These are phyloP conservation scores for Piper betle DNA, from an alignment of 164 flowering plant species.

Conservation along the genomic window DNA sequence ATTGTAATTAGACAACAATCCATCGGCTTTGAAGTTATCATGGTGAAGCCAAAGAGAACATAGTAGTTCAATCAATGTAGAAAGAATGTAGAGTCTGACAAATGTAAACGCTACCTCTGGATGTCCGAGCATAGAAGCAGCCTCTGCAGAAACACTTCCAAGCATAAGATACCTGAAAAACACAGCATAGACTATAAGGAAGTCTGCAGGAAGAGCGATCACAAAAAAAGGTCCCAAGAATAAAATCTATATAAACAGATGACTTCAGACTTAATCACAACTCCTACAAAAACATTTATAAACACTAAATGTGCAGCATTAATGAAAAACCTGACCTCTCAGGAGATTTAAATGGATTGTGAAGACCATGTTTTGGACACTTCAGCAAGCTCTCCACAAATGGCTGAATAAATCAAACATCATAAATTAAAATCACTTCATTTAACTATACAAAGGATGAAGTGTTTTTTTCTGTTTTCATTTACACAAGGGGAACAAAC, in stretches of 20 bases:
- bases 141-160: constrained; percentile 80
- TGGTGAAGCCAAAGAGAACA: neutral
- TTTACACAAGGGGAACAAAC: neutral
- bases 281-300: neutral
- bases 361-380: constrained; percentile 92
- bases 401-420: constrained; percentile 40
- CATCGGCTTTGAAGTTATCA: neutral
- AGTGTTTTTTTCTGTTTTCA: neutral
- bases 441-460: neutral
- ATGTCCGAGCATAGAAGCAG: constrained; percentile 69
- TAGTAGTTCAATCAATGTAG: neutral
- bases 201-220: neutral
- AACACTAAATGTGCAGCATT: neutral
- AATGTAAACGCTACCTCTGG: constrained; percentile 44
- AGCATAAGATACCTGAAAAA: constrained; percentile 69
- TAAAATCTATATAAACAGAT: neutral
- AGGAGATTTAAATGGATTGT: constrained; percentile 85
- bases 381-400: constrained; percentile 87
- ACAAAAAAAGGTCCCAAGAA: no score
- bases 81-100: neutral
- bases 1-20: neutral
- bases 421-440: neutral
- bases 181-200: constrained; percentile 1
- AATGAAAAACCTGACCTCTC: constrained; percentile 46
- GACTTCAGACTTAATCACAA: neutral